Evolutionary conservation across 192 early-diverging fungal genomes (phyloP), one percentile per base, ranked within the genome.

Genomic region (Irineochytrium annulatum): DNA sequence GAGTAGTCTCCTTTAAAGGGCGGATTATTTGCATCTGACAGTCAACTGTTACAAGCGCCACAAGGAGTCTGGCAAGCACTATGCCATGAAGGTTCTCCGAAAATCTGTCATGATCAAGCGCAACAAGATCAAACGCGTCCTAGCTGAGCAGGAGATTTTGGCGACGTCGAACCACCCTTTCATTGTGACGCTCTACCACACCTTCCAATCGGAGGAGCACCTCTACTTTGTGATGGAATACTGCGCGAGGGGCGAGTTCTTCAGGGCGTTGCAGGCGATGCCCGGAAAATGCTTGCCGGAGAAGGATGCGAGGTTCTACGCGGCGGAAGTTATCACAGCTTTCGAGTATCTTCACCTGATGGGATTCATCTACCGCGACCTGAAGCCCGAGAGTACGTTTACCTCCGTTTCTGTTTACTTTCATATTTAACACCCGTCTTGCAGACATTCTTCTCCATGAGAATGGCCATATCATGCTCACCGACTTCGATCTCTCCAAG

Each of bases 401-500:
- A 34, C 0, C 32, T n/a, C n/a, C 37, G 30, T 0, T 2, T 28
- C 43, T 62, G 43, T 58, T n/a, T 34, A 19, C 26, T 56, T 39
- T 57, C 17, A 1, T 39, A 55, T 54, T 55, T 32, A 34, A 13
- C 22, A 30, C 11, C 27, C 29, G 11, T 57, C 55, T 59, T 37
- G 19, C 51, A 75, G 68, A 73, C 63, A 97, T 97, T 62, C 76
- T 98, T 28, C 72, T 98, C 51, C 94, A 97, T 69, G 84, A 90
- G 56, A 93, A 86, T 30, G 96, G 96, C 8, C 96, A 99, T 73
- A 97, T 99, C 62, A 97, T 95, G 93, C 78, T 98, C 60, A 91
- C 92, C 14, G 97, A 99, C 65, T 99, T 99, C 80, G 97, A 97
- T 74, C 83, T 99, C 17, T 94, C 92, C 5, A 99, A 99, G 80